Evolutionary conservation across 306 rosid genomes (phyloP), one percentile per base, ranked within the genome.

Genomic region (Inga leiocalycina): DNA sequence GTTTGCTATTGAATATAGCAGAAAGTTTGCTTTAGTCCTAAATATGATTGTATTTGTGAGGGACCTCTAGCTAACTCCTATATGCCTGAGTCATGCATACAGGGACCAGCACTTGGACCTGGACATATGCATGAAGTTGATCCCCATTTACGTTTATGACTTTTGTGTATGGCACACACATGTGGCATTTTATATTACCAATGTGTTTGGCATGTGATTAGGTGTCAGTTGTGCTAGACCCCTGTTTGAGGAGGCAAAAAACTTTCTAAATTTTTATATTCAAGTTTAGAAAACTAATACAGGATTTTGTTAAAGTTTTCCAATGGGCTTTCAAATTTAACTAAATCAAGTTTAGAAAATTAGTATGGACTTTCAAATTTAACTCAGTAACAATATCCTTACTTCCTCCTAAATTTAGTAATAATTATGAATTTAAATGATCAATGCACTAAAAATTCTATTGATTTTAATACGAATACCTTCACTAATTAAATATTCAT

Each of bases 171-270:
- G 59, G 16, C 66, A 48, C 14, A 32, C 41, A 32, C 39, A 79
- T 30, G 5, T 39, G 32, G 41, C 22, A 70, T 70, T 20, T 80
- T 74, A 76, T 72, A 66, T 69, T 35, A 34, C 74, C 62, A 24
- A 35, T 62, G 51, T 84, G 64, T 59, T 65, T 82, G 66, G 66
- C 41, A 24, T 69, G 80, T 59, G 77, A 80, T 32, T 45, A 20
- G 37, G 67, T 80, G 66, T 64, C 77, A 9, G 30, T 20, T n/a
- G 3, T 19, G 22, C 22, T 54, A 19, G n/a, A 54, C 10, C n/a
- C 61, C n/a, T 6, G 10, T 17, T 57, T 20, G 13, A 20, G 64
- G 64, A 19, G 30, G 64, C 64, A 57, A 57, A n/a, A 56, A n/a
- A 6, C 12, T 20, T 17, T 8, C n/a, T 8, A 57, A 57, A 20